phyloP scores from a whole-genome alignment of 2,329 filamentous ascomycete species.

The Aspergillus sojae region DNA sequence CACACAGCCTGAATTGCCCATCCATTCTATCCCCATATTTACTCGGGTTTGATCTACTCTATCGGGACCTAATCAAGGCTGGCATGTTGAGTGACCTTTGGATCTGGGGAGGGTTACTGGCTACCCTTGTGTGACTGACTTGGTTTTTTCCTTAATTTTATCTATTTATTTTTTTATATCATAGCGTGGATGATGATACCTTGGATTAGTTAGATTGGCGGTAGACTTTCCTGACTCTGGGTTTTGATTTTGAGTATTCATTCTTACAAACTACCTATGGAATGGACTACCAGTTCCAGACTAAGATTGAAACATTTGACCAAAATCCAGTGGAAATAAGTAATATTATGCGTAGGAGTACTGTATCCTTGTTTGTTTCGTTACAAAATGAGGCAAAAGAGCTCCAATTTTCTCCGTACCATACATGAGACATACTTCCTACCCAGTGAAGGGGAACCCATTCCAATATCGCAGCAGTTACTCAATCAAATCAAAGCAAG shows the following conservation, averaged over 20 bases:
- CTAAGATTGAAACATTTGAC: neutral
- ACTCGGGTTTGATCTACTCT: neutral
- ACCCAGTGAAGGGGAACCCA: slow-evolving; percentile 19
- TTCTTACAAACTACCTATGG: neutral
- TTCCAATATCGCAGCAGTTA: slow-evolving; percentile 24
- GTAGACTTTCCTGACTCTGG: neutral
- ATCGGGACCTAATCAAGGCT: neutral
- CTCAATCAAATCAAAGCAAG: slow-evolving; percentile 17
- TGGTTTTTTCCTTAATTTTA: neutral
- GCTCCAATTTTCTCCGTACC: slow-evolving; percentile 32
- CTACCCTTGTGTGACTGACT: neutral
- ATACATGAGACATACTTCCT: slow-evolving; percentile 28
- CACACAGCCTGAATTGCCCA: neutral
- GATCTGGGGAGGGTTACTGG: neutral
- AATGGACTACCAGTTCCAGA: neutral
- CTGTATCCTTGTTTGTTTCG: neutral
- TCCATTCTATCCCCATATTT: neutral
- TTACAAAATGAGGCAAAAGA: slow-evolving; percentile 7
- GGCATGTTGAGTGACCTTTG: neutral
- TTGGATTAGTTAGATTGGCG: slow-evolving; percentile 3
- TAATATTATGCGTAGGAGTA: neutral
- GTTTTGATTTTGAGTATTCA: neutral
- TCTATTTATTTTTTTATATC: neutral
- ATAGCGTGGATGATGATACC: neutral
- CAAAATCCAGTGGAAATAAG: neutral